Evolutionary conservation across 306 rosid species (phyloP).

Genomic region (Vachellia collinsii): DNA sequence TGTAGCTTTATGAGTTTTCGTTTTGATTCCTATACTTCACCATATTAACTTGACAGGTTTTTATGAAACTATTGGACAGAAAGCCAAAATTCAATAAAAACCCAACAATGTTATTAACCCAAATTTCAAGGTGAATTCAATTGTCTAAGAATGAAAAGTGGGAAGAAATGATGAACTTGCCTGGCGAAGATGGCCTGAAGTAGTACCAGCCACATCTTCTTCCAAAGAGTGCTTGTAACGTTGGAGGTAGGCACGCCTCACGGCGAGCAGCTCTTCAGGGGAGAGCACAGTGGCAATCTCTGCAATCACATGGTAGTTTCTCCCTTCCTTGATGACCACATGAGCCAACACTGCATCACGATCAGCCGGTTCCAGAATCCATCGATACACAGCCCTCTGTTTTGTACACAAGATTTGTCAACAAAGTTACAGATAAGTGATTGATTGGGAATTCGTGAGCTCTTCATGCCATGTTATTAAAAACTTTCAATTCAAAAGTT

Average conservation of each 20-base stretch:
- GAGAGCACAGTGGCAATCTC: conserved; percentile 68
- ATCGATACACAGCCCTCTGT: conserved; percentile 67
- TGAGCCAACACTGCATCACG: conserved; percentile 65
- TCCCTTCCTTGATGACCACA: conserved; percentile 50
- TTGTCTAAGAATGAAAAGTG: background rate
- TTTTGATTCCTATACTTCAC: too few relatives aligned
- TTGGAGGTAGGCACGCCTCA: conserved; percentile 72
- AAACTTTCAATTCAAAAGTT: background rate
- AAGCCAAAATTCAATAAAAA: too few relatives aligned
- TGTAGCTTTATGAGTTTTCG: too few relatives aligned
- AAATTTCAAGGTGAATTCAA: background rate
- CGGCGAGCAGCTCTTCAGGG: conserved; percentile 73
- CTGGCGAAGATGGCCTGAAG: conserved; percentile 74
- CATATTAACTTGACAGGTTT: too few relatives aligned
- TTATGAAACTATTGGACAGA: too few relatives aligned
- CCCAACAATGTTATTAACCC: too few relatives aligned
- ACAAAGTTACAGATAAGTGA: background rate
- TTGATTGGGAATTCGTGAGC: background rate
- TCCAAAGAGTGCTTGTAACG: conserved; percentile 79
- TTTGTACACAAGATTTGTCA: background rate
- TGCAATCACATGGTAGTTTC: conserved; percentile 54
- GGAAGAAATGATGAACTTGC: conserved; percentile 35
- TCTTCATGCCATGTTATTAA: background rate
- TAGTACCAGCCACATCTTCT: conserved; percentile 80
- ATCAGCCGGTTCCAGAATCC: conserved; percentile 64